Conservation (phyloP, 768 basidiomycete genomes). For the Kwoniella dendrophila region DNA sequence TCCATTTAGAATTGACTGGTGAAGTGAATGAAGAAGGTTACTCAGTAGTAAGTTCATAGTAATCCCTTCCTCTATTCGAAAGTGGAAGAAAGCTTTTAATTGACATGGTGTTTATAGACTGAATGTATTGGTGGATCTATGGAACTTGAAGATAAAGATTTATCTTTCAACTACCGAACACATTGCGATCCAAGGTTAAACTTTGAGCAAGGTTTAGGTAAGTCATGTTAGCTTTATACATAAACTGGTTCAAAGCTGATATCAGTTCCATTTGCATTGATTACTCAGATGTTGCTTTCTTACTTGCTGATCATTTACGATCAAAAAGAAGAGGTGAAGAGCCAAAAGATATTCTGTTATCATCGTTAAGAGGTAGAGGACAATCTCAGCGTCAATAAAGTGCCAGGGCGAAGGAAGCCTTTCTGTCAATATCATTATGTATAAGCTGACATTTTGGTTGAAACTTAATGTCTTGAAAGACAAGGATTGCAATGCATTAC, state of each 20-base stretch:
- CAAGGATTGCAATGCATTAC: too few species aligned
- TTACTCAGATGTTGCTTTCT: slow-evolving; percentile 73
- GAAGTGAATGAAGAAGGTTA: slow-evolving; percentile 87
- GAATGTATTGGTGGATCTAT: slow-evolving; percentile 97
- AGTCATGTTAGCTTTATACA: slow-evolving; percentile 40
- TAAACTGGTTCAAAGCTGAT: background rate
- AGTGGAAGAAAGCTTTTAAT: background rate
- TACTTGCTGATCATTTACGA: slow-evolving; percentile 79
- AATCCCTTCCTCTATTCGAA: background rate
- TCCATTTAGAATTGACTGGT: slow-evolving; percentile 89
- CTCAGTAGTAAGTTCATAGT: slow-evolving; percentile 63
- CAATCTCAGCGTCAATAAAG: background rate
- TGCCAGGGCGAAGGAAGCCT: too few species aligned
- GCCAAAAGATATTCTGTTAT: slow-evolving; percentile 51
- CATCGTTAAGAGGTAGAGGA: slow-evolving; percentile 36
- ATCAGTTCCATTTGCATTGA: slow-evolving; percentile 9
- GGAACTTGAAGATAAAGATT: slow-evolving; percentile 84
- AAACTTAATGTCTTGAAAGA: too few species aligned
- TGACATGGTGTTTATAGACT: slow-evolving; percentile 58
- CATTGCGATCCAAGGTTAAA: slow-evolving; percentile 95
- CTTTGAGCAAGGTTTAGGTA: slow-evolving; percentile 91
- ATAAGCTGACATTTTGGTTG: too few species aligned
- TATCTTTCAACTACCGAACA: slow-evolving; percentile 87
- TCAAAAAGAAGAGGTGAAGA: slow-evolving; percentile 61
- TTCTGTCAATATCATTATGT: too few species aligned